Evolutionary conservation across 2,329 filamentous ascomycete genomes (phyloP), one percentile per base, ranked within the genome.

Genomic region (Ploettnerulaceae sp.): DNA sequence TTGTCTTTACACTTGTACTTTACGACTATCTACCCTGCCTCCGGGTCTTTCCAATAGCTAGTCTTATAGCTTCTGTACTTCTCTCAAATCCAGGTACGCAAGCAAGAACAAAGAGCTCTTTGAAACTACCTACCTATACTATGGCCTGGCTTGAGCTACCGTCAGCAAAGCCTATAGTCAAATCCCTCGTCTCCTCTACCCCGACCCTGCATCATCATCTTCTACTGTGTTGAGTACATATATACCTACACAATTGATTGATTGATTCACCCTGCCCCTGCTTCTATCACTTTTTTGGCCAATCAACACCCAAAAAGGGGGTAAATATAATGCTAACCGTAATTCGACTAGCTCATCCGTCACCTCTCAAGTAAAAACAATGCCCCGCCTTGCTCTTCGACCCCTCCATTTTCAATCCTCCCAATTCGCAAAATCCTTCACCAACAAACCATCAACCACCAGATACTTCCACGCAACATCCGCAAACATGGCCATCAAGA

Each of bases 401-500:
- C 71, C 69, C 68, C 70, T 68, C 70, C 66, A 67, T 67, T 46
- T 62, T 61, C 62, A 60, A 60, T 66, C 64, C 60, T 64, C 54
- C 46, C 47, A 50, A 39, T 39, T 62, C 54, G 55, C 49, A 52
- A 58, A 58, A 61, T 61, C 66, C 60, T 63, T 63, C 64, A 63
- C 61, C 60, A 64, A 66, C 33, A 54, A 47, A 41, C 34, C 63
- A 51, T 57, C 54, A 44, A 49, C 48, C 35, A 46, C 52, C 48
- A 69, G 77, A 67, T 68, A 69, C 57, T 84, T 83, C 66, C 73
- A 77, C 67, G 74, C 79, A 64, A 75, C 86, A 67, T 71, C 83
- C 64, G 72, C 77, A 75, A 82, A 76, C 69, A 95, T 95, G 89
- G 72, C 75, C 66, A 71, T 79, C 68, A 81, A 84, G 68, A 81